phyloP scores from a whole-genome alignment of 2,329 filamentous ascomycete species.

The Fusarium sp. region DNA sequence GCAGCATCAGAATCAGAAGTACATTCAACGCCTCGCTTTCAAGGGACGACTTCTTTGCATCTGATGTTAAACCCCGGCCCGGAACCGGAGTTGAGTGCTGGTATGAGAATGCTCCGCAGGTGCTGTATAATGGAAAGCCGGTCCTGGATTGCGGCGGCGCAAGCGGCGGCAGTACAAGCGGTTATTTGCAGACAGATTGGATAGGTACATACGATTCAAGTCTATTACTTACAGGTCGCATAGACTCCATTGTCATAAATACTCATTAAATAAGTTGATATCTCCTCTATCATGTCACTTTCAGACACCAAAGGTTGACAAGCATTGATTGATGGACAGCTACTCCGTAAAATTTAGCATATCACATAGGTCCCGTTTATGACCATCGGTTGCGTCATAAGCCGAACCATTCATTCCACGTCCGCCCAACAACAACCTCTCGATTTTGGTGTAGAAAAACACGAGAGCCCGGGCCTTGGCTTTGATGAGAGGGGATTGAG shows the following conservation, averaged over 20 bases:
- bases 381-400: slow-evolving; percentile 15
- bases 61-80: slow-evolving; percentile 14
- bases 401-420: slow-evolving; percentile 11
- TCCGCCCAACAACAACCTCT: slow-evolving; percentile 9
- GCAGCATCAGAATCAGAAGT: neutral
- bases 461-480: neutral
- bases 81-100: slow-evolving; percentile 4
- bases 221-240: neutral
- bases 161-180: neutral
- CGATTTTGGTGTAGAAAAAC: neutral
- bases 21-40: neutral
- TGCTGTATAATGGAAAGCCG: neutral
- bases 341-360: neutral
- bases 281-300: neutral
- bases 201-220: neutral
- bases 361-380: slow-evolving; percentile 13
- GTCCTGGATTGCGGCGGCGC: slow-evolving; percentile 6
- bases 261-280: too few relatives aligned
- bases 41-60: neutral
- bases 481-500: neutral
- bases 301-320: neutral
- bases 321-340: neutral
- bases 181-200: neutral
- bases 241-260: neutral
- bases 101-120: neutral